Conservation (phyloP, 345 rosid genomes). For the Physaria fendleri region DNA sequence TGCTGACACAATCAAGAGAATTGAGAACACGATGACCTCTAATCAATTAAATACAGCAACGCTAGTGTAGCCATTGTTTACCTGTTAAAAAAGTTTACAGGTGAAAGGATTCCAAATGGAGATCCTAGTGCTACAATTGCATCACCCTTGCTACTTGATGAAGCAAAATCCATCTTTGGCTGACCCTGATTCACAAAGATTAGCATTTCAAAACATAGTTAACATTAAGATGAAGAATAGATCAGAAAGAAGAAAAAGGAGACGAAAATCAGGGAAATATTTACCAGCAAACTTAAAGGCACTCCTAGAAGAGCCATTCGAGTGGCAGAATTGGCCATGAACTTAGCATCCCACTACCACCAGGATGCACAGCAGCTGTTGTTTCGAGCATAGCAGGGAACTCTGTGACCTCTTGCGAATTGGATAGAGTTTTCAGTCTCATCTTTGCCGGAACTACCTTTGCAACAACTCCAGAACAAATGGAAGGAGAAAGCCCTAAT, state of each 20-base stretch:
- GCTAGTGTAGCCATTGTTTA: conserved; percentile 17
- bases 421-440: conserved; percentile 28
- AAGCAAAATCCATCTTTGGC: conserved; percentile 37
- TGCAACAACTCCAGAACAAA: conserved; percentile 75
- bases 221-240: not conserved
- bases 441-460: conserved; percentile 62
- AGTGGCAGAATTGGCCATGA: conserved; percentile 51
- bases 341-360: conserved; percentile 90
- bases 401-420: conserved; percentile 22
- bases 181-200: conserved; percentile 42
- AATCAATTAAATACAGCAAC: not conserved
- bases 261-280: conserved; percentile 2
- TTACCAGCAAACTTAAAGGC: conserved; percentile 45
- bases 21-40: not conserved
- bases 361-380: conserved; percentile 93
- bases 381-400: conserved; percentile 91
- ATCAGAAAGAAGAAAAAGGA: conserved; percentile 3
- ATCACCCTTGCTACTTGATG: conserved; percentile 52
- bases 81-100: conserved; percentile 89
- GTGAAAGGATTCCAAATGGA: conserved; percentile 92
- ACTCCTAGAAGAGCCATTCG: conserved; percentile 83
- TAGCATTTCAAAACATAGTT: conserved; percentile 2
- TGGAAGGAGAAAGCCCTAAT: conserved; percentile 70
- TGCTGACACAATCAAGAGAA: not conserved
- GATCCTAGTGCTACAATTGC: conserved; percentile 76